Conservation (phyloP, 495 filamentous ascomycete species). For the Hypoxylon intermedium region DNA sequence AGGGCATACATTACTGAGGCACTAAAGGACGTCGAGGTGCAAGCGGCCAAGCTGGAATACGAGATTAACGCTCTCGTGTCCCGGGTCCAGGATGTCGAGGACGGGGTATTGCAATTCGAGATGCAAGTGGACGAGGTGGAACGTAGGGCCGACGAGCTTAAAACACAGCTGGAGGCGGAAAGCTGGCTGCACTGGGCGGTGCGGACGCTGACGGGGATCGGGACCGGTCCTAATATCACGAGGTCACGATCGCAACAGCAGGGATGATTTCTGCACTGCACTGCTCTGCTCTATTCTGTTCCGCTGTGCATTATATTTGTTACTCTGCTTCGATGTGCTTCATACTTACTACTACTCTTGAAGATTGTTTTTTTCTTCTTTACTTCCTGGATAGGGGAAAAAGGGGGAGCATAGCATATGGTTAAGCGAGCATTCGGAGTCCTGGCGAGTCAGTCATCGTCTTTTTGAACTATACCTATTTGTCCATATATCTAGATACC, state of each 20-base stretch:
- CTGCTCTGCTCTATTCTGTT: not conserved
- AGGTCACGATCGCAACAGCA: conserved; percentile 32
- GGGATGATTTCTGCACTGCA: too few species aligned
- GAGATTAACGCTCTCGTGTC: conserved; percentile 82
- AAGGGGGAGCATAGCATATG: conserved; percentile 30
- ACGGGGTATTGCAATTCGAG: conserved; percentile 80
- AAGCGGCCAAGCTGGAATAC: conserved; percentile 91
- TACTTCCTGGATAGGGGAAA: conserved; percentile 5
- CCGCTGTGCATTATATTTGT: not conserved
- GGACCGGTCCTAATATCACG: conserved; percentile 62
- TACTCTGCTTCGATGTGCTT: not conserved
- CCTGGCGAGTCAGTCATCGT: conserved; percentile 11
- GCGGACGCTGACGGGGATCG: conserved; percentile 65
- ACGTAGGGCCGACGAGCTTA: conserved; percentile 72
- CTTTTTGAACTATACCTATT: conserved; percentile 6
- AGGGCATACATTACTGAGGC: conserved; percentile 70
- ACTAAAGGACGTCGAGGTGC: conserved; percentile 80
- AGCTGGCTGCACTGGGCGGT: conserved; percentile 67
- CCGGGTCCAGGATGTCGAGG: conserved; percentile 88
- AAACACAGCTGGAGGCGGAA: conserved; percentile 67
- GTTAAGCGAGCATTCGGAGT: conserved; percentile 36
- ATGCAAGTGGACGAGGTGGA: conserved; percentile 82
- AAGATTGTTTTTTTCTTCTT: conserved; percentile 2
- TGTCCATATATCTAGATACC: conserved; percentile 32
- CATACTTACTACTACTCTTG: not conserved